These are phyloP conservation scores for Vaccinium darrowii DNA, from an alignment of 148 eudicot species.

Conservation along the genomic window DNA sequence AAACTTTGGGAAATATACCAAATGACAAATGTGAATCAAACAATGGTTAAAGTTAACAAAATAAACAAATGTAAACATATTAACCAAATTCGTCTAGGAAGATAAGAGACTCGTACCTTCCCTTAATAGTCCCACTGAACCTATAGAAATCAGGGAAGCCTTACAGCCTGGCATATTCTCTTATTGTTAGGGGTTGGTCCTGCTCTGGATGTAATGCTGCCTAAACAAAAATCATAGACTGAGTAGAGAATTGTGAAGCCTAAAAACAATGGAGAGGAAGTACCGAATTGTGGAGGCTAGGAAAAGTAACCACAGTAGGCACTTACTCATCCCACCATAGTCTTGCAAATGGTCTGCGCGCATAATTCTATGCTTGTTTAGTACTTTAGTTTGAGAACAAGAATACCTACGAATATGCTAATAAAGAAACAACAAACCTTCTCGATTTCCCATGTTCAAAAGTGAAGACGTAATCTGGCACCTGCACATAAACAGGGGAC, in stretches of 20 bases:
- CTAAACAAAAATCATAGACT: conserved; percentile 29
- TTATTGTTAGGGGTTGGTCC: conserved; percentile 72
- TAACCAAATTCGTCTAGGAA: neutral
- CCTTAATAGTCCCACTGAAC: conserved; percentile 72
- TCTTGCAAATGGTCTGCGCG: conserved; percentile 73
- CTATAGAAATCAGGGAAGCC: conserved; percentile 91
- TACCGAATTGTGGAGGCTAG: conserved; percentile 51
- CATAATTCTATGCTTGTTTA: conserved; percentile 7
- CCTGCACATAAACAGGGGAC: conserved; percentile 33
- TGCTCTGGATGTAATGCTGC: conserved; percentile 84
- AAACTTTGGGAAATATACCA: neutral
- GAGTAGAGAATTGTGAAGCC: neutral
- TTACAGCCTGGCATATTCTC: conserved; percentile 90
- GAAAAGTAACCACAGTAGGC: conserved; percentile 65
- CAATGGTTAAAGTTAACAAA: neutral
- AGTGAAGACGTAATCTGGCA: conserved; percentile 61
- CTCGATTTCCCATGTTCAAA: conserved; percentile 81
- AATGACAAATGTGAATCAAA: neutral
- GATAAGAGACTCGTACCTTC: conserved; percentile 40
- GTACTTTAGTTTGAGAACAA: neutral
- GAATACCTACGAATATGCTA: neutral
- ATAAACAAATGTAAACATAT: neutral
- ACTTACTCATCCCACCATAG: conserved; percentile 97
- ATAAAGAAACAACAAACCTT: conserved; percentile 40
- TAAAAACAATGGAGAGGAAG: neutral